Conservation (phyloP, 805 yeast genomes). For the Teunomyces kruisii region DNA sequence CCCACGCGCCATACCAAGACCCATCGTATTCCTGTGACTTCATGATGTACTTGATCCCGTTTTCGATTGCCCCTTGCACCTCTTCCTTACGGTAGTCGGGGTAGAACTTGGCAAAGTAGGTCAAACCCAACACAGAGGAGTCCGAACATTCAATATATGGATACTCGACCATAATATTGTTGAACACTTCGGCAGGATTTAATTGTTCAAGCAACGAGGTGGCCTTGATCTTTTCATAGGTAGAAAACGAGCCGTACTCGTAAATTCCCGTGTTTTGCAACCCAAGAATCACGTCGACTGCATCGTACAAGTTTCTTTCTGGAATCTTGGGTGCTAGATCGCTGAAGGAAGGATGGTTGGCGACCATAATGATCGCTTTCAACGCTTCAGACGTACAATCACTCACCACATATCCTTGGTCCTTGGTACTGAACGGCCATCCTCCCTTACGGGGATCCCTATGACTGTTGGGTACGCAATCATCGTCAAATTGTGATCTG, state of each 20-base stretch:
- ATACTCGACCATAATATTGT: slow-evolving; percentile 97
- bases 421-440: slow-evolving; percentile 95
- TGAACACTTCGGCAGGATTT: slow-evolving; percentile 97
- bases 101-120: slow-evolving; percentile 67
- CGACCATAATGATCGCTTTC: slow-evolving; percentile 91
- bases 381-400: slow-evolving; percentile 97
- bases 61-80: slow-evolving; percentile 64
- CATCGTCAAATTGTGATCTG: slow-evolving; percentile 80
- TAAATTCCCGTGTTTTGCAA: slow-evolving; percentile 78
- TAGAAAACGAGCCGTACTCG: slow-evolving; percentile 88
- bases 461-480: slow-evolving; percentile 73
- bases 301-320: slow-evolving; percentile 55
- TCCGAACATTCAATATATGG: slow-evolving; percentile 99
- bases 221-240: slow-evolving; percentile 86
- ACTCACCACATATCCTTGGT: slow-evolving; percentile 94
- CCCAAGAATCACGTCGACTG: slow-evolving; percentile 71
- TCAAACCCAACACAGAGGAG: slow-evolving; percentile 85
- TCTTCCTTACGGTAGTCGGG: slow-evolving; percentile 64
- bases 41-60: slow-evolving; percentile 73
- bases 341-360: slow-evolving; percentile 54
- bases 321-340: slow-evolving; percentile 53
- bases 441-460: slow-evolving; percentile 86
- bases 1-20: slow-evolving; percentile 99
- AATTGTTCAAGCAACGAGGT: slow-evolving; percentile 71
- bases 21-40: slow-evolving; percentile 76